Conservation (phyloP, 2,329 filamentous ascomycete species). For the Botrytis porri region DNA sequence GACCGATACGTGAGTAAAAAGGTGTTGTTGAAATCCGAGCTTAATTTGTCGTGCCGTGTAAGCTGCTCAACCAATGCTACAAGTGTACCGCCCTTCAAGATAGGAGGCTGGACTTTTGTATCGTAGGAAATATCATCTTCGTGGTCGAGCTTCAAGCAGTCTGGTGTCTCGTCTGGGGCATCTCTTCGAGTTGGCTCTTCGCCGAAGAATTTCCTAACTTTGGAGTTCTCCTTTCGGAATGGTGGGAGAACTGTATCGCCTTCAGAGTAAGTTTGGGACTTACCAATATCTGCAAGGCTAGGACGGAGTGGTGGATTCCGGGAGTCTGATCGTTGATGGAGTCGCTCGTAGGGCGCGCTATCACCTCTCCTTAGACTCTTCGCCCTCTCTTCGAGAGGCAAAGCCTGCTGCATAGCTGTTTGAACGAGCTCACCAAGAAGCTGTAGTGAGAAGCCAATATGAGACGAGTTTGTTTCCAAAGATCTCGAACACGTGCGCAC, state of each 20-base stretch:
- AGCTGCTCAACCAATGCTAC: conserved; percentile 89
- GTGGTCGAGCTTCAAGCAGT: conserved; percentile 81
- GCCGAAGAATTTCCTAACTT: conserved; percentile 64
- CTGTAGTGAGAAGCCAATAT: conserved; percentile 84
- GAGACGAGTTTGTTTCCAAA: conserved; percentile 80
- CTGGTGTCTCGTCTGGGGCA: conserved; percentile 70
- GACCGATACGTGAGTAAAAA: conserved; percentile 96
- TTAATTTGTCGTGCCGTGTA: conserved; percentile 91
- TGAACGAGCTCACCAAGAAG: conserved; percentile 80
- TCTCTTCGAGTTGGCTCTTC: conserved; percentile 50
- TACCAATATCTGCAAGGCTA: conserved; percentile 30
- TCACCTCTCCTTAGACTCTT: conserved; percentile 56
- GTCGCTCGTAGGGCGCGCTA: conserved; percentile 53
- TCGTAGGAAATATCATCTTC: conserved; percentile 91
- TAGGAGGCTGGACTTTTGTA: conserved; percentile 68
- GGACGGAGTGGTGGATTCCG: conserved; percentile 38
- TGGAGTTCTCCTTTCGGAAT: conserved; percentile 59
- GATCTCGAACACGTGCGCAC: conserved; percentile 75
- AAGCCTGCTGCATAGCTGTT: conserved; percentile 47
- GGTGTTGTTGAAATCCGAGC: conserved; percentile 94
- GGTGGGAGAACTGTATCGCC: conserved; percentile 46
- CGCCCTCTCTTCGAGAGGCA: conserved; percentile 39
- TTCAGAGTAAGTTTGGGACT: conserved; percentile 63
- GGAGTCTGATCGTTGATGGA: conserved; percentile 58
- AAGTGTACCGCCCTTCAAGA: conserved; percentile 85